phyloP scores from a whole-genome alignment of 1,139 yeast genomes.

The Zygoascus meyerae region DNA sequence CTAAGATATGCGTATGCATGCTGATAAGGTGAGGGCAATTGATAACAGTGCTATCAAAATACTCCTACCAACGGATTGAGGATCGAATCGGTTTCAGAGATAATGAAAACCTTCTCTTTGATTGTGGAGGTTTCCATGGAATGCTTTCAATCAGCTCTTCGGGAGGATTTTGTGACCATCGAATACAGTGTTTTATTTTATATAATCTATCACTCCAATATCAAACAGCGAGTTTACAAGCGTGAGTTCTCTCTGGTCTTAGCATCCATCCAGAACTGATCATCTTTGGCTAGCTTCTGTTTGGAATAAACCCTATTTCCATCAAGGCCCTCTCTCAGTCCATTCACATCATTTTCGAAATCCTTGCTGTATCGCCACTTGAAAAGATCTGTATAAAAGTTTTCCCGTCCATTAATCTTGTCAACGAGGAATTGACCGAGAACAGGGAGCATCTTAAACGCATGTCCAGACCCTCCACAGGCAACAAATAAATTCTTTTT shows the following conservation, averaged over 20 bases:
- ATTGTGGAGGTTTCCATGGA: too few species aligned
- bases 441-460: conserved; percentile 17
- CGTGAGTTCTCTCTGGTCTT: not conserved
- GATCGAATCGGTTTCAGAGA: too few species aligned
- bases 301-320: conserved; percentile 10
- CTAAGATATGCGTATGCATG: too few species aligned
- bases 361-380: conserved; percentile 12
- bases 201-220: too few species aligned
- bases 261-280: conserved; percentile 7
- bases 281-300: conserved; percentile 10
- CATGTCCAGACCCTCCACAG: conserved; percentile 45
- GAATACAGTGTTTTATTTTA: too few species aligned
- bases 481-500: conserved; percentile 38
- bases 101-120: too few species aligned
- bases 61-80: too few species aligned
- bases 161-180: too few species aligned
- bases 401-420: conserved; percentile 11
- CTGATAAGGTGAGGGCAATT: too few species aligned
- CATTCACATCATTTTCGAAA: conserved; percentile 12
- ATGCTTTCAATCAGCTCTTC: too few species aligned
- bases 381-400: conserved; percentile 12
- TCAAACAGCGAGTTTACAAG: not conserved
- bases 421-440: conserved; percentile 14
- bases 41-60: too few species aligned
- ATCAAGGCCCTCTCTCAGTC: conserved; percentile 10